Evolutionary conservation across 169 alveolate species (phyloP).

Genomic region (Eimeria zaria): DNA sequence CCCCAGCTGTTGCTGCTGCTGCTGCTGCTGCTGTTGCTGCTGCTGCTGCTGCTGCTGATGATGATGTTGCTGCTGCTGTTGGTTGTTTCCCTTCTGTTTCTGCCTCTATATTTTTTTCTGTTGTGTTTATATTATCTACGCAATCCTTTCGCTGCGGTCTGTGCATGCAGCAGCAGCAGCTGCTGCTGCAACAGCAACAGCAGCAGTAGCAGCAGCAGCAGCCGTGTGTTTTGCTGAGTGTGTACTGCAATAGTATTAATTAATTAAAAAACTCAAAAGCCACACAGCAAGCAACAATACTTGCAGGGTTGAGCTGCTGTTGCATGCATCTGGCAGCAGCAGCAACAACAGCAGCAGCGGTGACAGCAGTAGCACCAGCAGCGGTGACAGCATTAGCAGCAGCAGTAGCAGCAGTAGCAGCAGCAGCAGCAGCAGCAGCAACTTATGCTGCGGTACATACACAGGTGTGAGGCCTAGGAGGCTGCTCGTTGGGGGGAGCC

Average conservation of each 20-base stretch:
- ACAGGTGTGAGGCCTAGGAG: too few species aligned
- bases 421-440: neutral
- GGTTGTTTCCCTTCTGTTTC: neutral
- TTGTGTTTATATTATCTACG: neutral
- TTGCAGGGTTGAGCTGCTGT: too few species aligned
- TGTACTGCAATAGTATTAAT: too few species aligned
- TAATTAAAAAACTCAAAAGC: too few species aligned
- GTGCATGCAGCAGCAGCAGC: constrained; percentile 39
- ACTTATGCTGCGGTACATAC: too few species aligned
- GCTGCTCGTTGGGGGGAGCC: neutral
- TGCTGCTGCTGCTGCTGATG: neutral
- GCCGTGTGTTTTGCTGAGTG: too few species aligned
- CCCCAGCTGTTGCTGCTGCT: neutral
- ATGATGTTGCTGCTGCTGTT: neutral
- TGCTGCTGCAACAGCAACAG: constrained; percentile 3
- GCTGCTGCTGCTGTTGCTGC: too few species aligned
- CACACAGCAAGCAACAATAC: too few species aligned
- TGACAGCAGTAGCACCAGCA: constrained; percentile 11
- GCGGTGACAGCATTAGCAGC: neutral
- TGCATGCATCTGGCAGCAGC: neutral
- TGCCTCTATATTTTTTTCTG: neutral
- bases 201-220: neutral
- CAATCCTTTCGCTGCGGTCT: too few species aligned
- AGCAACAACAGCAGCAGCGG: constrained; percentile 1
- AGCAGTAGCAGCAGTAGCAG: constrained; percentile 21